These are phyloP conservation scores for Sambucus nigra DNA, from an alignment of 129 eudicot genomes.

Conservation along the genomic window DNA sequence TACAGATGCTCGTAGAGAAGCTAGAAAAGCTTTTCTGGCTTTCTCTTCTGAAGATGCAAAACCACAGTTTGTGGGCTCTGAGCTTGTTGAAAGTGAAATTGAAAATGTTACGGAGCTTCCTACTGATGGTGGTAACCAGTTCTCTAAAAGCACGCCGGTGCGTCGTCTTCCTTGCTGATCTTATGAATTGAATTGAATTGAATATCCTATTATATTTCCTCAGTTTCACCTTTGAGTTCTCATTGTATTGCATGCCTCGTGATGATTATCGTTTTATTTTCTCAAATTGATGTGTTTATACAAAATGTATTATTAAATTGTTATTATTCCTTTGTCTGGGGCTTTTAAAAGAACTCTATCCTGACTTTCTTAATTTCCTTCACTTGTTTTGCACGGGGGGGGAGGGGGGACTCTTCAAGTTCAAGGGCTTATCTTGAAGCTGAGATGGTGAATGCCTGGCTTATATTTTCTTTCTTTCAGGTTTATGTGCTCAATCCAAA, in stretches of 20 bases:
- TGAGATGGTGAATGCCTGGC: constrained; percentile 7
- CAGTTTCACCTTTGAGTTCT: constrained; percentile 1
- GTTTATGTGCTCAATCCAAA: constrained; percentile 78
- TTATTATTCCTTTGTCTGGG: too few relatives aligned
- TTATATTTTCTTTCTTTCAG: constrained; percentile 27
- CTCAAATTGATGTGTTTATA: not conserved
- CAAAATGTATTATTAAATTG: constrained; percentile 4
- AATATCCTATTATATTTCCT: not conserved
- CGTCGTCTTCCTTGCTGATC: constrained; percentile 7
- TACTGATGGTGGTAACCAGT: constrained; percentile 26
- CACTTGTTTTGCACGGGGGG: too few relatives aligned
- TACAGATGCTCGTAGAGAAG: constrained; percentile 82
- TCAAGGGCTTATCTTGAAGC: too few relatives aligned
- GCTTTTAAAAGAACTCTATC: too few relatives aligned
- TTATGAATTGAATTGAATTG: constrained; percentile 1
- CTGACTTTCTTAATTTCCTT: too few relatives aligned
- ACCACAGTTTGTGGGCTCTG: constrained; percentile 23
- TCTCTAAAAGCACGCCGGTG: constrained; percentile 57
- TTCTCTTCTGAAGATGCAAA: constrained; percentile 41
- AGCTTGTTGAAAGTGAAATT: constrained; percentile 27
- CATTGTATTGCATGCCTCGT: not conserved
- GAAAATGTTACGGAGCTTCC: constrained; percentile 32
- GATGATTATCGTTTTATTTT: not conserved
- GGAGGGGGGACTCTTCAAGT: too few relatives aligned
- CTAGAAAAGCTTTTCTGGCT: constrained; percentile 84